Evolutionary conservation across 2,329 filamentous ascomycete genomes (phyloP), one percentile per base, ranked within the genome.

Genomic region (Diplodia seriata): DNA sequence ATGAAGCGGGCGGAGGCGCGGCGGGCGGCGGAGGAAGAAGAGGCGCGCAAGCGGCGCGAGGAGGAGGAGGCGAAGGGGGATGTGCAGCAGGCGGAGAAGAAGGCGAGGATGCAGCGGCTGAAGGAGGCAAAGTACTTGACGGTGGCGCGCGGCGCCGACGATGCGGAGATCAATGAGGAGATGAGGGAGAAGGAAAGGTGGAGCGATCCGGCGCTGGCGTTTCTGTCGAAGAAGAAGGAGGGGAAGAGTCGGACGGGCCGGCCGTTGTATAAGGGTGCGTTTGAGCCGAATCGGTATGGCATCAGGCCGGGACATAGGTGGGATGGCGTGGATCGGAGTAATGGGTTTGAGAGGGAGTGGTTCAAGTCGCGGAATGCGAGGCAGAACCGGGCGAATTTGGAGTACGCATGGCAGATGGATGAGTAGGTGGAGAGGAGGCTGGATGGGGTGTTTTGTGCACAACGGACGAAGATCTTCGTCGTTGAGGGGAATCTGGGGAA

Each of bases 341-440:
- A 93, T 80, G 94, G 94, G 0, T 98, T 97, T 77, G 95, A 99
- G 82, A 91, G 88, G 70, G 90, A 97, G 76, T 91, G 94, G 81
- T 98, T 98, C 81, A 93, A 91, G 77, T 92, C 93, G 2, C 83
- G 94, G 72, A 97, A 97, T 78, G 84, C 88, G 72, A 87, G 87
- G 72, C 88, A 89, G 74, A 89, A 93, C 76, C 88, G 91, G 73
- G 91, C 91, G 79, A 90, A 90, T 38, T 79, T 98, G 75, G 89
- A 94, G 74, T 98, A 97, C 79, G 89, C 91, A 38, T 99, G 94
- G 95, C 92, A 97, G 83, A 95, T 96, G 90, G 95, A 97, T 81
- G 92, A 93, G 79, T 95, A 69, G 69, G 29, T 9, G 18, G 9
- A 49, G 29, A 31, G 29, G 29, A 9, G 43, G 43, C 43, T 20